Conservation (phyloP, 1,139 yeast species). For the Kodamaea fungicola region DNA sequence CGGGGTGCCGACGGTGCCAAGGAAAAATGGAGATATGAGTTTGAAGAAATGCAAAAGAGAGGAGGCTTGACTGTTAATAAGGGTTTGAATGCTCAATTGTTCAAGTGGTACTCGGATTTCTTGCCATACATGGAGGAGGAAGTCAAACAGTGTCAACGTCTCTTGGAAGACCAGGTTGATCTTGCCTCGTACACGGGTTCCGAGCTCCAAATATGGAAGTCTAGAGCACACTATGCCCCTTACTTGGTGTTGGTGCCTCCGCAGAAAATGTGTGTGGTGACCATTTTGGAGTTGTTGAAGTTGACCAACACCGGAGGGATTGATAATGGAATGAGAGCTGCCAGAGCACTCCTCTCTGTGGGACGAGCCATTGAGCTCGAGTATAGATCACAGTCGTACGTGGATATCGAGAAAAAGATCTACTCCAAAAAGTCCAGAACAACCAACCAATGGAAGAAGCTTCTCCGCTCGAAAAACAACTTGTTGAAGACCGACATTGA, state of each 20-base stretch:
- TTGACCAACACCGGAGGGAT: conserved; percentile 74
- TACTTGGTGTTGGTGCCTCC: conserved; percentile 68
- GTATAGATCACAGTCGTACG: conserved; percentile 63
- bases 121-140: conserved; percentile 68
- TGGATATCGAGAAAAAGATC: conserved; percentile 55
- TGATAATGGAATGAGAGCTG: conserved; percentile 81
- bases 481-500: conserved; percentile 22
- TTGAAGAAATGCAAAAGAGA: conserved; percentile 62
- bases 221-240: conserved; percentile 72
- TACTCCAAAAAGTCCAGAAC: conserved; percentile 28
- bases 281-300: conserved; percentile 78
- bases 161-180: conserved; percentile 18
- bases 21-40: conserved; percentile 84
- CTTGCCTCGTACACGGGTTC: conserved; percentile 18
- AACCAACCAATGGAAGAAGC: conserved; percentile 41
- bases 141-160: conserved; percentile 45
- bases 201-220: conserved; percentile 39
- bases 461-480: conserved; percentile 32
- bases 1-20: conserved; percentile 82
- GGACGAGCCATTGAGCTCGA: conserved; percentile 86
- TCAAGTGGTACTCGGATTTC: conserved; percentile 74
- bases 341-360: conserved; percentile 75
- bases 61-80: conserved; percentile 59
- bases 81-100: conserved; percentile 67
- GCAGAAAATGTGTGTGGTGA: conserved; percentile 77